A percentile compares a stretch with the other conserved stretches of the same genome.
These are phyloP conservation scores for Dysphania ambrosioides DNA, from an alignment of 148 eudicot species.

Conservation along the genomic window DNA sequence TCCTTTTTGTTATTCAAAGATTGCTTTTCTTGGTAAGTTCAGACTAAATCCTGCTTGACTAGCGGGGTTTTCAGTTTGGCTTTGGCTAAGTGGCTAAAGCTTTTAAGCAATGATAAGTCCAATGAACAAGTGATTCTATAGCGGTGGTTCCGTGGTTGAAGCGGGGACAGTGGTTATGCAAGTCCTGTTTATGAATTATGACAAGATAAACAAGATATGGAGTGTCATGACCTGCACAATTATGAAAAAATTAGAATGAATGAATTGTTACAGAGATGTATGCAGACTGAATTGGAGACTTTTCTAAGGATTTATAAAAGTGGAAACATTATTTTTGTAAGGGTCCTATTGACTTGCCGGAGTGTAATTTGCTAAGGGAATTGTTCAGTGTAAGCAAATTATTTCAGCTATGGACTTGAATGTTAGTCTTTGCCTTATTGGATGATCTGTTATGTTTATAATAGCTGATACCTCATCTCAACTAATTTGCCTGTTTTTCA, in stretches of 20 bases:
- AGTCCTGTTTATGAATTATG: background rate
- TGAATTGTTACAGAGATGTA: background rate
- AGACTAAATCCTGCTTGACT: background rate
- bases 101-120: background rate
- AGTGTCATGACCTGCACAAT: background rate
- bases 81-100: background rate
- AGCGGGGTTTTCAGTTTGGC: no score
- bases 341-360: background rate
- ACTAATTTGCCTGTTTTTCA: background rate
- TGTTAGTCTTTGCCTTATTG: background rate
- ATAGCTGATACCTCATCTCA: background rate
- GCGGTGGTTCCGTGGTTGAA: no score
- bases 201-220: background rate
- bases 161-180: background rate
- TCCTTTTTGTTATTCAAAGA: background rate
- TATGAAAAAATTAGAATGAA: no score
- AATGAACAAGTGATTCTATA: background rate
- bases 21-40: background rate
- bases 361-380: background rate
- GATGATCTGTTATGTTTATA: background rate
- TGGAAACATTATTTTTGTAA: constrained; percentile 5
- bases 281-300: background rate
- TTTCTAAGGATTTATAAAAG: background rate
- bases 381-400: constrained; percentile 5
- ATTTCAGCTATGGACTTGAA: background rate